Percentiles rank a stretch among this genome's conserved stretches.
phyloP scores from a whole-genome alignment of 2,329 filamentous ascomycete genomes.

The Eurotiales sp. region DNA sequence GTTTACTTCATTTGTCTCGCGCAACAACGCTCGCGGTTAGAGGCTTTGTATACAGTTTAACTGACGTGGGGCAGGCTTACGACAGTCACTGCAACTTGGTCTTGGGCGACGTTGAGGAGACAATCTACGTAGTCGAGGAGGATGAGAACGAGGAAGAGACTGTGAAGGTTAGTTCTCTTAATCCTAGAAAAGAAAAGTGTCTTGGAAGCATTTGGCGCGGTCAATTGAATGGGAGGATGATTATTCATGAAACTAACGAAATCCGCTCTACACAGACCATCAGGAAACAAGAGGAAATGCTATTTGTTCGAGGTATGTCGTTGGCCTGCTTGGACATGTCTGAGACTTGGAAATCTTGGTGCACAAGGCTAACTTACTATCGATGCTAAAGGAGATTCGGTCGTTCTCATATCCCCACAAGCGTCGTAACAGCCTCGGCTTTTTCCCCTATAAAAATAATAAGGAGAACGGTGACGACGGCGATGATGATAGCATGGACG shows the following conservation, averaged over 20 bases:
- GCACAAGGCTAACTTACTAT: not conserved
- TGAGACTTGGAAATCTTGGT: not conserved
- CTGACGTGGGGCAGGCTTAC: constrained; percentile 65
- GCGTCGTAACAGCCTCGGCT: constrained; percentile 30
- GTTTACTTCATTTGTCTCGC: not conserved
- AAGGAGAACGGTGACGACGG: not conserved
- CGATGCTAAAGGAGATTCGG: constrained; percentile 60
- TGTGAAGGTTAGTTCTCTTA: constrained; percentile 63
- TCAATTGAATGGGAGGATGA: not conserved
- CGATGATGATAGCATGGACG: not conserved
- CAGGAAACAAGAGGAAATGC: constrained; percentile 97
- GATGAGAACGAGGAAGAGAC: constrained; percentile 72
- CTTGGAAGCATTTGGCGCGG: not conserved
- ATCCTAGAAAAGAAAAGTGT: too few species aligned
- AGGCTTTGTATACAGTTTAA: too few species aligned
- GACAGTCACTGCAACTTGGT: constrained; percentile 98
- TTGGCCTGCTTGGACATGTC: too few species aligned
- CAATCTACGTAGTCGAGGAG: constrained; percentile 88
- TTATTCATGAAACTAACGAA: constrained; percentile 6
- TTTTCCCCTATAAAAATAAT: not conserved
- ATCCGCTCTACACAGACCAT: constrained; percentile 64
- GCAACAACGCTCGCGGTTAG: too few species aligned
- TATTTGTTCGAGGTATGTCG: constrained; percentile 84
- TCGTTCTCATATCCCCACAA: constrained; percentile 67
- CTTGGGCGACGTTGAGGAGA: constrained; percentile 94